phyloP scores from a whole-genome alignment of 805 yeast species.

The Schwanniomyces polymorphus region DNA sequence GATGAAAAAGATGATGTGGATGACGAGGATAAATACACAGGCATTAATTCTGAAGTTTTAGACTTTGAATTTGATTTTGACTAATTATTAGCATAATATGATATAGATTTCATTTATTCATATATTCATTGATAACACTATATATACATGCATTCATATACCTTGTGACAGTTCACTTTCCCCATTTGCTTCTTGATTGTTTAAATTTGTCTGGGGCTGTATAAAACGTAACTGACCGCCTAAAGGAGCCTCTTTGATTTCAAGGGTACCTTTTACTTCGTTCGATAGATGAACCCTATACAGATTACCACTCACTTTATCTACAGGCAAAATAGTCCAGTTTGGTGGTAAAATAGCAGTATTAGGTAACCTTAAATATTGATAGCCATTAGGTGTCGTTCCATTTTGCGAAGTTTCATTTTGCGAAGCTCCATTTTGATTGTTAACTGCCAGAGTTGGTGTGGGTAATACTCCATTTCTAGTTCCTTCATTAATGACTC shows the following conservation, averaged over 20 bases:
- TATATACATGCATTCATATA: neutral
- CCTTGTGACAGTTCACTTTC: neutral
- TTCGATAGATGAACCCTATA: constrained; percentile 19
- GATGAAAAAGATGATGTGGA: neutral
- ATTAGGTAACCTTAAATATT: constrained; percentile 20
- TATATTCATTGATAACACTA: neutral
- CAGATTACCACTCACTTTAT: constrained; percentile 5
- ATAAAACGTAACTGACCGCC: neutral
- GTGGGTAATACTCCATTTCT: neutral
- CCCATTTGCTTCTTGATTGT: neutral
- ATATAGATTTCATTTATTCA: neutral
- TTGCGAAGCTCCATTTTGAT: neutral
- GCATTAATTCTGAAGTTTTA: neutral
- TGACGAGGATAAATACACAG: neutral
- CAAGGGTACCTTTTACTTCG: constrained; percentile 13
- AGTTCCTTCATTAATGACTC: neutral
- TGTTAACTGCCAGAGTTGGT: neutral
- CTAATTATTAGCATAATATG: constrained; percentile 1
- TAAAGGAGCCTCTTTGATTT: constrained; percentile 3
- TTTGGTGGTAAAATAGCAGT: constrained; percentile 29
- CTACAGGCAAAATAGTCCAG: constrained; percentile 28
- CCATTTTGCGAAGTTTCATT: neutral
- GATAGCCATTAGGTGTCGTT: constrained; percentile 7
- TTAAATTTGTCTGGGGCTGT: constrained; percentile 4
- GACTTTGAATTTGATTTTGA: constrained; percentile 8